These are phyloP conservation scores for Geotrichum histeridarum DNA, from an alignment of 1,139 yeast genomes.

Conservation along the genomic window DNA sequence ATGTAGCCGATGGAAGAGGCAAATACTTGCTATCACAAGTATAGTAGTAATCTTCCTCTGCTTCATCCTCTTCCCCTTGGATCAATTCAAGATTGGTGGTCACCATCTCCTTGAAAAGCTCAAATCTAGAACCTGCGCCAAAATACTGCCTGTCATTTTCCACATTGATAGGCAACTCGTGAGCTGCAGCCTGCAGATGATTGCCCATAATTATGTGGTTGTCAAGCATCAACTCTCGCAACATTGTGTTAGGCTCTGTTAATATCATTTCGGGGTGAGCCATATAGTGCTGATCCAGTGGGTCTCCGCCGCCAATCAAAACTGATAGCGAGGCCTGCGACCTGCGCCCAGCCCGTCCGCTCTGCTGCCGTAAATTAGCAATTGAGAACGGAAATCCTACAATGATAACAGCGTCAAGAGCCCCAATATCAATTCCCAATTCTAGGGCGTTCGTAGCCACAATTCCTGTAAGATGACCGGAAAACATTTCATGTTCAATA, in stretches of 20 bases:
- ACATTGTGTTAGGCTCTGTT: constrained; percentile 39
- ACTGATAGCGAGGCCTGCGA: constrained; percentile 70
- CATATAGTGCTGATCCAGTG: constrained; percentile 81
- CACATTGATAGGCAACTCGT: constrained; percentile 61
- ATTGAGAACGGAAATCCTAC: constrained; percentile 89
- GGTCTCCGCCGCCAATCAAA: constrained; percentile 76
- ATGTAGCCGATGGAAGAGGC: constrained; percentile 80
- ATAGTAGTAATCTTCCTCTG: constrained; percentile 41
- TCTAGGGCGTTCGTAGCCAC: constrained; percentile 94
- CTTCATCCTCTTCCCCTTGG: constrained; percentile 33
- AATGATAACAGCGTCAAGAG: constrained; percentile 80
- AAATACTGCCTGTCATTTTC: constrained; percentile 57
- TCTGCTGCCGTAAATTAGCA: constrained; percentile 86
- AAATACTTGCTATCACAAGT: constrained; percentile 60
- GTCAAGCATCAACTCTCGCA: constrained; percentile 46
- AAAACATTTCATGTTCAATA: constrained; percentile 86
- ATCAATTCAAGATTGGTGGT: constrained; percentile 18
- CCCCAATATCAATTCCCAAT: constrained; percentile 90
- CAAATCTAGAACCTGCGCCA: constrained; percentile 20
- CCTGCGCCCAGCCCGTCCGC: constrained; percentile 93
- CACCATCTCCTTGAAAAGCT: constrained; percentile 17
- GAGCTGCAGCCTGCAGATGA: constrained; percentile 93
- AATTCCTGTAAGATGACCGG: constrained; percentile 76
- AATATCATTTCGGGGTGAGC: constrained; percentile 62
- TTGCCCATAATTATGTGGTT: constrained; percentile 61